Percentiles rank a stretch among this genome's conserved stretches.
phyloP scores from a whole-genome alignment of 2,329 filamentous ascomycete species.

The Chaetomiaceae sp. region DNA sequence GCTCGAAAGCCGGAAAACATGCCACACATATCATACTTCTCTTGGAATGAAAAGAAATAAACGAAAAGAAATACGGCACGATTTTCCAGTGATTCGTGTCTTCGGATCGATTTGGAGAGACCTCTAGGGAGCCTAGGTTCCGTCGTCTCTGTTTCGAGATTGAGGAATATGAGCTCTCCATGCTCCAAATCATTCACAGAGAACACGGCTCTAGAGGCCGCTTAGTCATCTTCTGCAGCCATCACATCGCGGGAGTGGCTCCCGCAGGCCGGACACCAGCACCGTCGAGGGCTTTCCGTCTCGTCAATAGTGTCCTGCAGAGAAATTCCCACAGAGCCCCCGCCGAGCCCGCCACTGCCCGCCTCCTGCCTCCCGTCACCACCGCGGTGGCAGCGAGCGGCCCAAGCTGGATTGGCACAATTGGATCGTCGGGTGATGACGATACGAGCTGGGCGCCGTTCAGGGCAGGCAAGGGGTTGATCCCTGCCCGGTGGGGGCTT shows the following conservation, averaged over 20 bases:
- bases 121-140: too few species aligned
- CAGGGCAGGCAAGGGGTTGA: conserved; percentile 4
- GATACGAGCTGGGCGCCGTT: neutral
- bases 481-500: conserved; percentile 1
- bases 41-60: neutral
- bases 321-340: too few species aligned
- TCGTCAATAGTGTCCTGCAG: neutral
- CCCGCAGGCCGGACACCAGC: too few species aligned
- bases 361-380: neutral
- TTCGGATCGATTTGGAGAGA: too few species aligned
- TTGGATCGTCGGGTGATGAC: conserved; percentile 11
- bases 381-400: neutral
- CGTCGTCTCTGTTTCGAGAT: too few species aligned
- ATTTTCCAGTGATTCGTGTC: too few species aligned
- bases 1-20: conserved; percentile 13
- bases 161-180: too few species aligned
- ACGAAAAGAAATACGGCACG: too few species aligned
- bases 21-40: neutral
- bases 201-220: too few species aligned
- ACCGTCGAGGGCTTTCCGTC: conserved; percentile 1
- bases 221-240: too few species aligned
- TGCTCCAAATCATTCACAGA: too few species aligned
- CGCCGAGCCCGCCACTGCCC: neutral
- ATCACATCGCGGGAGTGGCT: too few species aligned
- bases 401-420: conserved; percentile 9